Conservation (phyloP, 2,329 filamentous ascomycete species). For the Metarhizium sp. region DNA sequence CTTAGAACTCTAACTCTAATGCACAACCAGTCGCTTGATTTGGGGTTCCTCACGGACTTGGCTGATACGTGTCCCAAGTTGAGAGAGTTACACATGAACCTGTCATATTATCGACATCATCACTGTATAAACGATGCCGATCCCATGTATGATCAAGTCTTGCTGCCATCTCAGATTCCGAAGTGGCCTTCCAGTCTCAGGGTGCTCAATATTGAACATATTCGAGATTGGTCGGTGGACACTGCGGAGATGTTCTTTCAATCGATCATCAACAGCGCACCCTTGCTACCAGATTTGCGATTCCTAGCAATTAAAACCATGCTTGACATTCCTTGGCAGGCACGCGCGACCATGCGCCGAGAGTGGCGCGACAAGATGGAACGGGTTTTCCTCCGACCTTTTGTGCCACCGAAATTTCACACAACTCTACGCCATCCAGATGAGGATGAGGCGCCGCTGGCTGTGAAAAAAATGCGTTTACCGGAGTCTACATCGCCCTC, state of each 20-base stretch:
- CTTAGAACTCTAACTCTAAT: slow-evolving; percentile 60
- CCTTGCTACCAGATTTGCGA: slow-evolving; percentile 56
- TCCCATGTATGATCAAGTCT: slow-evolving; percentile 61
- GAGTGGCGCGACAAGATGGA: slow-evolving; percentile 67
- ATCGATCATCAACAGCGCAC: slow-evolving; percentile 65
- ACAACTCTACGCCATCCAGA: slow-evolving; percentile 14
- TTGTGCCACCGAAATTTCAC: slow-evolving; percentile 26
- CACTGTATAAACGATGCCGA: slow-evolving; percentile 60
- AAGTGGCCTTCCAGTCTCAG: slow-evolving; percentile 69
- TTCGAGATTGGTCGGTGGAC: slow-evolving; percentile 63
- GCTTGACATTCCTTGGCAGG: slow-evolving; percentile 71
- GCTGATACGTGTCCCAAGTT: slow-evolving; percentile 61
- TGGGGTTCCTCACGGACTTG: slow-evolving; percentile 64
- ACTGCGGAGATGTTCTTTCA: slow-evolving; percentile 70
- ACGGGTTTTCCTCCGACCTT: slow-evolving; percentile 51
- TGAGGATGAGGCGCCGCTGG: slow-evolving; percentile 3
- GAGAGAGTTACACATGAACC: slow-evolving; percentile 62
- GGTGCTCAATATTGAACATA: slow-evolving; percentile 63
- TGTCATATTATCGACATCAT: slow-evolving; percentile 67
- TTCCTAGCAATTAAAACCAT: slow-evolving; percentile 66
- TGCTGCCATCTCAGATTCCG: slow-evolving; percentile 57
- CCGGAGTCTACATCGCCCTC: slow-evolving; percentile 16
- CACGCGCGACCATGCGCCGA: slow-evolving; percentile 69
- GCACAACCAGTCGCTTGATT: slow-evolving; percentile 69
- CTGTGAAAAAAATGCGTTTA: slow-evolving; percentile 11